phyloP scores from a whole-genome alignment of 129 eudicot genomes.

The Pseudognaphalium luteoalbum region DNA sequence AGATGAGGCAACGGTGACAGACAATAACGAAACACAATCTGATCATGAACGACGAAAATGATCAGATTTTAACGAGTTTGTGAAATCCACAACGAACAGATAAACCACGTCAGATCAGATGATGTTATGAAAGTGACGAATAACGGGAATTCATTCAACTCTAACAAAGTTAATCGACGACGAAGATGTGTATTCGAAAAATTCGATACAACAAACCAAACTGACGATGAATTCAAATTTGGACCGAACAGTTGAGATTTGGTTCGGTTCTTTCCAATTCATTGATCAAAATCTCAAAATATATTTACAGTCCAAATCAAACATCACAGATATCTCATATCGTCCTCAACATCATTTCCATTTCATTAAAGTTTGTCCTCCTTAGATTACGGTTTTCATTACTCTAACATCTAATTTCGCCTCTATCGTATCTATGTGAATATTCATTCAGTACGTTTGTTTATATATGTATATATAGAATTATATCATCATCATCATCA shows the following conservation, averaged over 20 bases:
- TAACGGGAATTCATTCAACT: not conserved
- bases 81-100: not conserved
- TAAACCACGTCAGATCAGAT: not conserved
- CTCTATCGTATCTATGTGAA: not conserved
- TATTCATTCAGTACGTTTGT: not conserved
- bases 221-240: constrained; percentile 22
- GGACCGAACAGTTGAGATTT: constrained; percentile 10
- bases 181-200: not conserved
- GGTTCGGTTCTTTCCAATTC: constrained; percentile 3
- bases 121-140: not conserved
- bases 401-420: constrained; percentile 10
- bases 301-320: constrained; percentile 30
- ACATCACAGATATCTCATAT: constrained; percentile 19
- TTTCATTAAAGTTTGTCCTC: not conserved
- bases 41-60: constrained; percentile 18
- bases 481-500: not conserved
- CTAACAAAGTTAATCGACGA: not conserved
- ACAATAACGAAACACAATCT: not conserved
- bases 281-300: constrained; percentile 29
- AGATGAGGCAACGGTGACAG: too few relatives aligned
- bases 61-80: not conserved
- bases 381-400: constrained; percentile 1
- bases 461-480: too few relatives aligned
- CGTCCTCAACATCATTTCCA: constrained; percentile 17
- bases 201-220: constrained; percentile 13